Base-by-base conservation (phyloP, 768 basidiomycete genomes). In the Calocybe indica region DNA sequence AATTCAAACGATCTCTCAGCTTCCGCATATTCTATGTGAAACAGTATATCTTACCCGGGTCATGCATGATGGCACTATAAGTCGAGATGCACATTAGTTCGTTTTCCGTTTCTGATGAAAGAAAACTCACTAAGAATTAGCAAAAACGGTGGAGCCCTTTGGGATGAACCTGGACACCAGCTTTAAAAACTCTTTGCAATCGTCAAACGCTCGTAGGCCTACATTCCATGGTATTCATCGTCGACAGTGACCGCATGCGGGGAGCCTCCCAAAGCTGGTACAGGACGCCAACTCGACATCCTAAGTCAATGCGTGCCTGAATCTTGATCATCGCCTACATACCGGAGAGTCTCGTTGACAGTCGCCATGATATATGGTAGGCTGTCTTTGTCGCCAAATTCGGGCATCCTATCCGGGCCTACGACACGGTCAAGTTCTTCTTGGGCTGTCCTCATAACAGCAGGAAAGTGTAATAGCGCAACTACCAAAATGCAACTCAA, bases 381-480 rank as follows among this genome's bases (percentile, higher is more conserved):
- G 10, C 42, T 38, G 12, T 51, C 44, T 9, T 41, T 30, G 38
- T 66, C 64, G 14, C 45, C 44, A 10, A 64, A 45, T 6, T 47
- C 55, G 3, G 67, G 67, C 28, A 61, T 46, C 5, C 64, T 50
- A 14, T 56, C 54, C 1, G 46, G 29, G 12, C 64, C 64, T 8
- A 65, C 50, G n/a, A 65, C 52, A 3, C n/a, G n/a, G 43, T 66
- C 67, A 10, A 68, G 38, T 46, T 68, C 63, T 22, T 35, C 52
- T 38, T 66, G 66, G 5, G 61, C 64, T 7, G 43, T 42, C 11
- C 37, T 37, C 46, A 71, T 70, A n/a, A 70, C 59, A 2, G 59
- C 59, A 1, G 69, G 71, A 48, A 63, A 64, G 48, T 69, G 62
- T 6, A 68, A 57, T 67, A 72, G 71, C 5, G 67, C 68, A 35